These are phyloP conservation scores for Termitomyces sp. DNA, from an alignment of 768 basidiomycete species.

Conservation along the genomic window DNA sequence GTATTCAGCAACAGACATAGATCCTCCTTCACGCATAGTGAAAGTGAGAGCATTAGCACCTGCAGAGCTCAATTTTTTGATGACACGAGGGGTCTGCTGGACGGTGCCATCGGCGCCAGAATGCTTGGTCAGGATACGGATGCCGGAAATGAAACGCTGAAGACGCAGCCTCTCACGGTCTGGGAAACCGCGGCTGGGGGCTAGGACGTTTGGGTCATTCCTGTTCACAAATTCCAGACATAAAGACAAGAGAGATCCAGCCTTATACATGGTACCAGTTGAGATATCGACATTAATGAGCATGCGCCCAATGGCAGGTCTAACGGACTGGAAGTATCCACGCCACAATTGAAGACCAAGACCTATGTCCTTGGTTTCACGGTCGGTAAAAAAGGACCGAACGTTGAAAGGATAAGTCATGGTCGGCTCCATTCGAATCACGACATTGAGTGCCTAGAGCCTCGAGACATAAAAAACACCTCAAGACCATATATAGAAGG, in stretches of 20 bases:
- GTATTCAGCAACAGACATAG: constrained; percentile 57
- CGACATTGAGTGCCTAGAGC: constrained; percentile 62
- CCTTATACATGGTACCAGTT: constrained; percentile 69
- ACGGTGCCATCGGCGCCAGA: constrained; percentile 27
- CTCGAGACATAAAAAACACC: background rate
- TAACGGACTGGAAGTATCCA: constrained; percentile 71
- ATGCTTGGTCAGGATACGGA: constrained; percentile 45
- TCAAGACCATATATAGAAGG: background rate
- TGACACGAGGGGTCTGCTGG: constrained; percentile 46
- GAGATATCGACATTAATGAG: constrained; percentile 70
- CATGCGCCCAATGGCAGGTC: constrained; percentile 59
- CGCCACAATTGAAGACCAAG: constrained; percentile 63
- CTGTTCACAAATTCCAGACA: constrained; percentile 48
- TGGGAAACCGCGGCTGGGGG: constrained; percentile 42
- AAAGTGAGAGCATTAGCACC: constrained; percentile 58
- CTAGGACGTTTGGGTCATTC: constrained; percentile 29
- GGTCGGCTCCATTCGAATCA: constrained; percentile 67
- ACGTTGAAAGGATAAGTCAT: constrained; percentile 67
- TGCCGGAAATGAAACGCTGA: constrained; percentile 52
- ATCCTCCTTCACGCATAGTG: constrained; percentile 51
- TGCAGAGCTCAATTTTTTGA: constrained; percentile 54
- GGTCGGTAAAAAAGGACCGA: constrained; percentile 67
- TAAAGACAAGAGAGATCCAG: constrained; percentile 50
- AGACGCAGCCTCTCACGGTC: constrained; percentile 55
- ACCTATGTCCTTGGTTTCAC: constrained; percentile 47